Evolutionary conservation across 1,284 basidiomycete species (phyloP), one percentile per base, ranked within the genome.

Genomic region (Phenoliferia sp.): DNA sequence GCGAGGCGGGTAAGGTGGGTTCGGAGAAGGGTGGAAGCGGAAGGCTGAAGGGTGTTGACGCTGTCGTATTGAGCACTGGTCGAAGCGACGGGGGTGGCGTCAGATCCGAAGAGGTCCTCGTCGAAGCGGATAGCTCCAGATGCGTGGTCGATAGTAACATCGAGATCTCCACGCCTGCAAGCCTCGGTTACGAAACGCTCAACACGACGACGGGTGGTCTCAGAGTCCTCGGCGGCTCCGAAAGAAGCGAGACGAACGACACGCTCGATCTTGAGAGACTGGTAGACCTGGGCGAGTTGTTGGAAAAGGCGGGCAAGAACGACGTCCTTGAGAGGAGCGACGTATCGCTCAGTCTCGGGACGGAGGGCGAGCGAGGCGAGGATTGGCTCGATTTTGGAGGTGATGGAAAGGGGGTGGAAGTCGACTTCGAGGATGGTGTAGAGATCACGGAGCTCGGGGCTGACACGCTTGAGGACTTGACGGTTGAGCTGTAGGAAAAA

Each of bases 261-360:
- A 74, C 88, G 87, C 68, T 82, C 81, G 68, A 95, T 86, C 75
- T 88, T 89, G 82, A 99, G 88, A 15, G 89, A 88, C 60, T 90
- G 90, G 81, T 99, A 98, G 26, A 99, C 90, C 79, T 98, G 90
- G 9, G 92, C 90, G 63, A 98, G 88, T 80, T 96, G 92, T 65
- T 89, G 89, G 74, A 99, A 88, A n/a, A 99, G 85, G 44, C 94
- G 89, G 5, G 93, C 94, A 70, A 98, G 87, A 32, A 98, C 85
- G 60, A 95, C 94, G 70, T 90, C 90, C 77, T 93, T 90, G 63
- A 99, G 86, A 68, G 95, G 90, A 54, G 90, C 87, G 62, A 96
- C 86, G 80, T 99, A 99, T 1, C 88, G 86, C 77, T 64, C 84
- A 9, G 80, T 77, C 63, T 80, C 79, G 31, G 75, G 68, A 64